Base-by-base conservation (phyloP, 2,329 filamentous ascomycete genomes). In the Stagonosporopsis cucurbitacearum region DNA sequence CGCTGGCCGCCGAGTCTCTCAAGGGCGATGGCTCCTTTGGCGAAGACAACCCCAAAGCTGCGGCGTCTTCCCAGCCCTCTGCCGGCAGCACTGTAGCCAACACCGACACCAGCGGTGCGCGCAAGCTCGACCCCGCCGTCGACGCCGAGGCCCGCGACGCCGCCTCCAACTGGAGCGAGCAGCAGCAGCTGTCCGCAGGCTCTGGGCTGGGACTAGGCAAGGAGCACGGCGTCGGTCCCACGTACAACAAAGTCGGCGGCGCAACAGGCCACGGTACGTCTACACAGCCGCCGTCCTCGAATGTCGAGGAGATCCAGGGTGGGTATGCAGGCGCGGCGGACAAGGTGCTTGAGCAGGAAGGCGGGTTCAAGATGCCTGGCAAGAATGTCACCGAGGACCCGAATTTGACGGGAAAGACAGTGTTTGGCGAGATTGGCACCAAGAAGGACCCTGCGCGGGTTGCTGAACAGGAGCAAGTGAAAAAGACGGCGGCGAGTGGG, bases 1-100 rank as follows among this genome's bases (percentile, higher is more conserved):
- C 90, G 6, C 86, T 96, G 5, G 91, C 91, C 11, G 88, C 86
- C 55, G 88, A 94, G 68, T 95, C 90, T 0, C 76, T 86, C 56
- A 77, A 80, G 42, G 64, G 78, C 20, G 82, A 82, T 54, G 90
- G 89, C 61, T 78, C 74, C 12, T 91, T 90, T 66, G 78, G 82
- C 36, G 73, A 82, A 25, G 74, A 81, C 53, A 90, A 91, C 75
- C 78, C 80, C 22, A 79, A 82, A 58, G 80, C 81, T 17, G 78
- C 80, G 36, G 79, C 80, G 6, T 77, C 78, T 28, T 71, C 75
- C 13, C 82, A 86, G 45, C 76, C 78, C 8, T 82, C 83, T 37
- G 63, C 66, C n/a, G 79, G 81, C 42, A 84, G 80, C 30, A 87
- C 81, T 19, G 78, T 84, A 47, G 83, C 82, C 72, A 87, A 77